These are phyloP conservation scores for Penicillium nordicum DNA, from an alignment of 2,329 filamentous ascomycete genomes.

Conservation along the genomic window DNA sequence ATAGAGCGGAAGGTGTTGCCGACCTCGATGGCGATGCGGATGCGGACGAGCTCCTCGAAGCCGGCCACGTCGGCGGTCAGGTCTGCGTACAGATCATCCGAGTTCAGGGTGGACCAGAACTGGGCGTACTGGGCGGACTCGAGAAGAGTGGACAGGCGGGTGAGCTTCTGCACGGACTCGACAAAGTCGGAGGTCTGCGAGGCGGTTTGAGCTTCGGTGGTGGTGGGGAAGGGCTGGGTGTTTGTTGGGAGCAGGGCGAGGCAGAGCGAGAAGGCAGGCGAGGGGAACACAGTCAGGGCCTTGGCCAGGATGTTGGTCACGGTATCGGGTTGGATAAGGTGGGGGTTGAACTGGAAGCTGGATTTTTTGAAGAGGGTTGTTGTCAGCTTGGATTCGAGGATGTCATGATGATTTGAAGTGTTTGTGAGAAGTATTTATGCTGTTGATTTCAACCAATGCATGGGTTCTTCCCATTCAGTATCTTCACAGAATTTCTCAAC, in stretches of 20 bases:
- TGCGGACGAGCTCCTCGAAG: conserved; percentile 90
- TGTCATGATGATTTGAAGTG: background rate
- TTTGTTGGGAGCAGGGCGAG: conserved; percentile 90
- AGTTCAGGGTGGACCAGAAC: conserved; percentile 92
- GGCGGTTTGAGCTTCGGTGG: conserved; percentile 42
- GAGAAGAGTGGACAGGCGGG: conserved; percentile 78
- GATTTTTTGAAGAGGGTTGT: background rate
- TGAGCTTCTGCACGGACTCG: conserved; percentile 87
- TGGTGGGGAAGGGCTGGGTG: conserved; percentile 62
- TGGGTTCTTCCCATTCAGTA: conserved; percentile 57
- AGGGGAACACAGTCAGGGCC: conserved; percentile 93
- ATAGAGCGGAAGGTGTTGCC: conserved; percentile 76
- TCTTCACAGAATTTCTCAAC: conserved; percentile 67
- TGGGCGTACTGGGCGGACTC: conserved; percentile 83
- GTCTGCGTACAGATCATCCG: conserved; percentile 93
- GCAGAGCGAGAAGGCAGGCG: conserved; percentile 88
- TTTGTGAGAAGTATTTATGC: conserved; percentile 2
- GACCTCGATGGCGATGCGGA: conserved; percentile 83
- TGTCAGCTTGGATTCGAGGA: conserved; percentile 9
- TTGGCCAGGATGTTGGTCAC: conserved; percentile 99
- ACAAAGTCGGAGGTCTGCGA: conserved; percentile 55
- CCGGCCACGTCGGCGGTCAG: conserved; percentile 89
- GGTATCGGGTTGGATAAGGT: conserved; percentile 93
- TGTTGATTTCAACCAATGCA: conserved; percentile 12
- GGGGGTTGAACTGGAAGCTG: conserved; percentile 99